A percentile compares a stretch with the other conserved stretches of the same genome.
Evolutionary conservation across 768 basidiomycete genomes (phyloP).

Genomic region (Cyclocybe aegerita): DNA sequence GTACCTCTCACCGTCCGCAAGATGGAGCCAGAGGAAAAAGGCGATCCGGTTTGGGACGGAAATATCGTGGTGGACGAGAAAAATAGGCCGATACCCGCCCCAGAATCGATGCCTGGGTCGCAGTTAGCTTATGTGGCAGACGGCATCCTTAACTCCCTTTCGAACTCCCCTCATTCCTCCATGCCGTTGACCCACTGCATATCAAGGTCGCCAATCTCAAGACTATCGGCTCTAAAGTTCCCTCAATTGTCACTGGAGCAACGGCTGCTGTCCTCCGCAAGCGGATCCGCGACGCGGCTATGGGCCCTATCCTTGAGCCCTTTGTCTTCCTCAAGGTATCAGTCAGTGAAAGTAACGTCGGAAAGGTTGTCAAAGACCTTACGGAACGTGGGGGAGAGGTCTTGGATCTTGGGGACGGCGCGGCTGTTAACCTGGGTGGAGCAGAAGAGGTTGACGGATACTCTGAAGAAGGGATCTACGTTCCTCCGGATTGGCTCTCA

Average conservation of each 20-base stretch:
- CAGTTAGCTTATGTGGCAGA: conserved; percentile 53
- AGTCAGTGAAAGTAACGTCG: conserved; percentile 65
- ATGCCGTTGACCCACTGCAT: conserved; percentile 66
- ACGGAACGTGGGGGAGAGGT: conserved; percentile 83
- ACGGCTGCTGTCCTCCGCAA: conserved; percentile 63
- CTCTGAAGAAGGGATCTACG: conserved; percentile 63
- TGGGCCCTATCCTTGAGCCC: conserved; percentile 79
- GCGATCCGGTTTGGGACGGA: conserved; percentile 73
- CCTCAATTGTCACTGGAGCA: conserved; percentile 65
- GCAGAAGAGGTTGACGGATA: conserved; percentile 45
- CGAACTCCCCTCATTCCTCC: conserved; percentile 76
- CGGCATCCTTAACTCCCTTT: conserved; percentile 70
- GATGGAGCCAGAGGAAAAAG: conserved; percentile 52
- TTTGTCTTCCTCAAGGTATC: conserved; percentile 69
- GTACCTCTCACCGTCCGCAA: conserved; percentile 57
- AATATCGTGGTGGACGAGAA: conserved; percentile 65
- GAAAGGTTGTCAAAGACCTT: conserved; percentile 81
- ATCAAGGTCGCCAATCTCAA: conserved; percentile 50
- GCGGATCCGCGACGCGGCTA: conserved; percentile 57
- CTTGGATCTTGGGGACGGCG: conserved; percentile 58
- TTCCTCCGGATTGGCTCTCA: conserved; percentile 75
- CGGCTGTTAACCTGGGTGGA: conserved; percentile 27
- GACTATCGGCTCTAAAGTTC: conserved; percentile 38
- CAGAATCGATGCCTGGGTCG: conserved; percentile 50
- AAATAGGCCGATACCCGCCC: conserved; percentile 50